Percentiles rank a stretch among this genome's conserved stretches.
phyloP scores from a whole-genome alignment of 129 eudicot species.

The Dittrichia graveolens region DNA sequence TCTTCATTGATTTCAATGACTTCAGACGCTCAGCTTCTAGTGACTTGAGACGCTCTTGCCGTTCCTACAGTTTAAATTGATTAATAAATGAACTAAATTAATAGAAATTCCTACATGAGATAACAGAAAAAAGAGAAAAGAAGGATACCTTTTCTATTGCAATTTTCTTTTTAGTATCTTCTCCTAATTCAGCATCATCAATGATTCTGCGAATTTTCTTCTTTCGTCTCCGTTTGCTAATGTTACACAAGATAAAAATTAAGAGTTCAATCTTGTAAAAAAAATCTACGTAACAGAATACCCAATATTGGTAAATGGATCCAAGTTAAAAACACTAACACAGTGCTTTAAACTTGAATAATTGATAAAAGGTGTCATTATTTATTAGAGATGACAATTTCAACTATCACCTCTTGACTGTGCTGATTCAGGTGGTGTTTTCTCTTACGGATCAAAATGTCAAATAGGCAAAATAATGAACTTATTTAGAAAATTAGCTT shows the following conservation, averaged over 20 bases:
- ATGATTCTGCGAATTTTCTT: constrained; percentile 91
- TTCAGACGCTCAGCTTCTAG: constrained; percentile 64
- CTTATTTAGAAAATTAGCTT: background rate
- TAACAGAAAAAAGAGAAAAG: background rate
- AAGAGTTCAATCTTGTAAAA: constrained; percentile 1
- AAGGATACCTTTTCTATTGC: constrained; percentile 90
- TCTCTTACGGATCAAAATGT: background rate
- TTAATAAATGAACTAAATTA: background rate
- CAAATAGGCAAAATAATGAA: no score
- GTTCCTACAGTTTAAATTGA: constrained; percentile 56
- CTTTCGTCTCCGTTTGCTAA: constrained; percentile 60
- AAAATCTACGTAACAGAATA: constrained; percentile 5
- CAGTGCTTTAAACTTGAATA: background rate
- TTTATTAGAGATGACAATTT: background rate
- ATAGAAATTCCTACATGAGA: background rate
- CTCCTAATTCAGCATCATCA: constrained; percentile 97
- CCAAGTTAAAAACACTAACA: background rate
- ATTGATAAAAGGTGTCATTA: background rate
- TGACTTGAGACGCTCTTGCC: constrained; percentile 90
- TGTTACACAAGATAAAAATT: constrained; percentile 20
- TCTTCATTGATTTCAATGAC: constrained; percentile 56
- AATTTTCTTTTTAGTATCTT: constrained; percentile 91
- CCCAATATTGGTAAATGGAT: background rate
- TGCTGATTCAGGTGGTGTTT: background rate
- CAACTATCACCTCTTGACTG: background rate